phyloP scores from a whole-genome alignment of 257 asterid species.

The Orobanche coerulescens region DNA sequence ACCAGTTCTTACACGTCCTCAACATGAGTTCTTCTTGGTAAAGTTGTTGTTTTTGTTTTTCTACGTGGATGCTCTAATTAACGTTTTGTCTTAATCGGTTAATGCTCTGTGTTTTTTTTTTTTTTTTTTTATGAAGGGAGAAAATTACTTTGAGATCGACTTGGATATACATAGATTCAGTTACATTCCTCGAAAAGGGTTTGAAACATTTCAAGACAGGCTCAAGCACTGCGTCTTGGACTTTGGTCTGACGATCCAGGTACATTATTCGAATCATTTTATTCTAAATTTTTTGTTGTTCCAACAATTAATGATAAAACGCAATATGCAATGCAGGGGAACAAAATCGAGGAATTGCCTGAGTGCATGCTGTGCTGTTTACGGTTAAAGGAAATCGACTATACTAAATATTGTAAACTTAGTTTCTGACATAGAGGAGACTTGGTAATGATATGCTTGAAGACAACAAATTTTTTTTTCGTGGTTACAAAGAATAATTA shows the following conservation, averaged over 20 bases:
- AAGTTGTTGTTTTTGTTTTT: neutral
- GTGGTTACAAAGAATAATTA: constrained; percentile 8
- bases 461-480: constrained; percentile 11
- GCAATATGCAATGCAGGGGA: constrained; percentile 52
- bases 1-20: constrained; percentile 94
- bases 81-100: no score
- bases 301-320: constrained; percentile 1
- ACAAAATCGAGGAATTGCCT: constrained; percentile 77
- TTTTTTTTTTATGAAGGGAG: constrained; percentile 68
- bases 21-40: constrained; percentile 86
- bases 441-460: neutral
- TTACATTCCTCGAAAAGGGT: constrained; percentile 85
- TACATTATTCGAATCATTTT: constrained; percentile 19
- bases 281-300: neutral
- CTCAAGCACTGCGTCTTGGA: constrained; percentile 72
- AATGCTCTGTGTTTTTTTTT: no score
- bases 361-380: constrained; percentile 75
- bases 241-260: constrained; percentile 96
- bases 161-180: constrained; percentile 83
- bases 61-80: neutral
- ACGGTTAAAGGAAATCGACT: constrained; percentile 67
- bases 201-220: constrained; percentile 76
- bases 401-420: constrained; percentile 51
- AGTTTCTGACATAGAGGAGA: constrained; percentile 32
- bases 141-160: constrained; percentile 86